Percentiles rank a stretch among this genome's conserved stretches.
phyloP scores from a whole-genome alignment of 352 stramenopile species.

The Globisporangium uncinulatum region DNA sequence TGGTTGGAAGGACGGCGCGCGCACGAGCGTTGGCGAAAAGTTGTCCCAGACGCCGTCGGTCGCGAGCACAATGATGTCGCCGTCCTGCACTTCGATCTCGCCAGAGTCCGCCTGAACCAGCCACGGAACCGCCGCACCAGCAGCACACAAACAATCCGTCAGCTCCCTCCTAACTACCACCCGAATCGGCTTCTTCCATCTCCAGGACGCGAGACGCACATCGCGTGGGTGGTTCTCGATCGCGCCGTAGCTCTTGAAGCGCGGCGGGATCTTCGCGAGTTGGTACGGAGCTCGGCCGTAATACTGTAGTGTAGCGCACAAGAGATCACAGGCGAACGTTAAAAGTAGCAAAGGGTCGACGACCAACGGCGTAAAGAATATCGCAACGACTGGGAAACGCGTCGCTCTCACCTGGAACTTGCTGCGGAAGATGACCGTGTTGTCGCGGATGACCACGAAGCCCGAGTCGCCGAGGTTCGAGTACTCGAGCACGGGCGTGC shows the following conservation, averaged over 20 bases:
- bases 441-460: slow-evolving; percentile 66
- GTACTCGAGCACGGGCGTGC: slow-evolving; percentile 61
- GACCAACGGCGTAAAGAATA: not conserved
- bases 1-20: slow-evolving; percentile 42
- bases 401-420: slow-evolving; percentile 45
- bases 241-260: slow-evolving; percentile 68
- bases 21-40: slow-evolving; percentile 51
- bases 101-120: slow-evolving; percentile 54
- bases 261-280: slow-evolving; percentile 64
- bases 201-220: slow-evolving; percentile 21
- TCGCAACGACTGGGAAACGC: not conserved
- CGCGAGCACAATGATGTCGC: slow-evolving; percentile 73
- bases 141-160: not conserved
- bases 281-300: slow-evolving; percentile 75
- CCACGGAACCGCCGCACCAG: not conserved
- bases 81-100: slow-evolving; percentile 62
- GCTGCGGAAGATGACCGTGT: slow-evolving; percentile 60
- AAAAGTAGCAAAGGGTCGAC: too few relatives aligned
- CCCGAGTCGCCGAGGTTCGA: slow-evolving; percentile 76
- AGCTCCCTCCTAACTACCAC: not conserved
- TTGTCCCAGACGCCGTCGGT: slow-evolving; percentile 84
- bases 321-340: too few relatives aligned
- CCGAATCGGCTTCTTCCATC: too few relatives aligned
- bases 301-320: slow-evolving; percentile 22
- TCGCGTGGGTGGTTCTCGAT: slow-evolving; percentile 75